A percentile compares a stretch with the other conserved stretches of the same genome.
These are phyloP conservation scores for Fusarium humuli DNA, from an alignment of 2,329 filamentous ascomycete species.

Conservation along the genomic window DNA sequence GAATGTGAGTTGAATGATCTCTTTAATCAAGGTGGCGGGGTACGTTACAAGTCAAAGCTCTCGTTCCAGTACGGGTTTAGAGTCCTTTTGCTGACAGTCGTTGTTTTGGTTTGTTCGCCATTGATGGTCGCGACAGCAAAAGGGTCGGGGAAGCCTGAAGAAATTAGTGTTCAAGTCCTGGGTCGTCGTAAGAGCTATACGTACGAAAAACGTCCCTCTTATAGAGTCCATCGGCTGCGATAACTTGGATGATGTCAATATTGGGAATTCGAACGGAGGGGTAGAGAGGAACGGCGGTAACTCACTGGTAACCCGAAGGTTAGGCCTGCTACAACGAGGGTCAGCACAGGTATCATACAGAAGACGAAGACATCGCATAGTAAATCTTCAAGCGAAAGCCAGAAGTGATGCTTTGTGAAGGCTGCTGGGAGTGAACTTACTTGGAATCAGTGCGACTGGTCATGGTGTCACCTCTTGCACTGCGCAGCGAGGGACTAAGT, in stretches of 20 bases:
- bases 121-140: conserved; percentile 97
- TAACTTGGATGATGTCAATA: conserved; percentile 74
- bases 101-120: conserved; percentile 99
- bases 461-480: conserved; percentile 48
- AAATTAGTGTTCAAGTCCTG: conserved; percentile 46
- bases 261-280: conserved; percentile 31
- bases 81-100: conserved; percentile 94
- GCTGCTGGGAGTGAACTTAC: conserved; percentile 46
- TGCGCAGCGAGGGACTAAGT: conserved; percentile 46
- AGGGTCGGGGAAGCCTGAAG: conserved; percentile 90
- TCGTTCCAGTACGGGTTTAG: conserved; percentile 99
- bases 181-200: conserved; percentile 53
- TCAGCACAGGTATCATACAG: conserved; percentile 46
- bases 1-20: conserved; percentile 22
- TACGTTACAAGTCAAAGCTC: conserved; percentile 93
- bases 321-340: conserved; percentile 72
- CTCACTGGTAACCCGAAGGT: conserved; percentile 93
- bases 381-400: conserved; percentile 3
- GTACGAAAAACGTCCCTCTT: conserved; percentile 99
- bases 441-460: conserved; percentile 53
- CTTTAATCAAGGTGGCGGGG: conserved; percentile 25
- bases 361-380: conserved; percentile 1
- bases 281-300: conserved; percentile 43
- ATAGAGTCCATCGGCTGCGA: conserved; percentile 97
- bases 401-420: conserved; percentile 25